These are phyloP conservation scores for Pelagomonas calceolata DNA, from an alignment of 108 stramenopile species.

Conservation along the genomic window DNA sequence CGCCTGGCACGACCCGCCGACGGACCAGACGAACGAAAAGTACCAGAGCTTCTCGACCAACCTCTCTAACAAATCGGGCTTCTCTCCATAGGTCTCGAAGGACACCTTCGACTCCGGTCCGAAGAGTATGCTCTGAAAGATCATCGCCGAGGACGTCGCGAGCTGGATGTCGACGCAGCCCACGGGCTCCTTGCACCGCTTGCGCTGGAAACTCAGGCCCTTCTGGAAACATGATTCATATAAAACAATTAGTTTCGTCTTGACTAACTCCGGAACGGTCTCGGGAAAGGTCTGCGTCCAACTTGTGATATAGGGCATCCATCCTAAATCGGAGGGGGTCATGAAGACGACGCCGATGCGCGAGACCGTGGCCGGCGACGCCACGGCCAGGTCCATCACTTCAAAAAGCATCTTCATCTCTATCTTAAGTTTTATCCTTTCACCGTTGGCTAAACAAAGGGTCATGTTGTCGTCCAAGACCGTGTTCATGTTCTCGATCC, in stretches of 20 bases:
- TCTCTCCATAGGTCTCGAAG: not conserved
- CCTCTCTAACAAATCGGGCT: not conserved
- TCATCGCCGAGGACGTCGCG: conserved; percentile 28
- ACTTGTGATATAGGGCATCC: conserved; percentile 43
- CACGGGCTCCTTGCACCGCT: conserved; percentile 35
- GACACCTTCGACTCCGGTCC: conserved; percentile 12
- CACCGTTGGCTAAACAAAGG: conserved; percentile 56
- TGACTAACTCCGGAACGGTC: conserved; percentile 17
- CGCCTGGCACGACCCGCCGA: conserved; percentile 33
- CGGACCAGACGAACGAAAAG: conserved; percentile 40
- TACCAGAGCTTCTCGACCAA: conserved; percentile 42
- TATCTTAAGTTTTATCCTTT: conserved; percentile 54
- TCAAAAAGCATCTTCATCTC: conserved; percentile 60
- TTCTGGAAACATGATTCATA: conserved; percentile 25
- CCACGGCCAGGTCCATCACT: conserved; percentile 52
- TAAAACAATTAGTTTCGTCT: conserved; percentile 26
- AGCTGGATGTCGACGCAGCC: conserved; percentile 44
- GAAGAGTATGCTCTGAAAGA: conserved; percentile 31
- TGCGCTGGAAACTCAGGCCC: conserved; percentile 32
- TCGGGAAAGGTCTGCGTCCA: conserved; percentile 34
- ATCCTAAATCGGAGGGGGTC: conserved; percentile 52
- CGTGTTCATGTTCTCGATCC: conserved; percentile 68
- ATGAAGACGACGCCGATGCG: conserved; percentile 58
- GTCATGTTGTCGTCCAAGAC: conserved; percentile 65
- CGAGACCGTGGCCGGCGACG: conserved; percentile 52